Base-by-base conservation (phyloP, 1,284 basidiomycete genomes). In the Volvariella surrecta region DNA sequence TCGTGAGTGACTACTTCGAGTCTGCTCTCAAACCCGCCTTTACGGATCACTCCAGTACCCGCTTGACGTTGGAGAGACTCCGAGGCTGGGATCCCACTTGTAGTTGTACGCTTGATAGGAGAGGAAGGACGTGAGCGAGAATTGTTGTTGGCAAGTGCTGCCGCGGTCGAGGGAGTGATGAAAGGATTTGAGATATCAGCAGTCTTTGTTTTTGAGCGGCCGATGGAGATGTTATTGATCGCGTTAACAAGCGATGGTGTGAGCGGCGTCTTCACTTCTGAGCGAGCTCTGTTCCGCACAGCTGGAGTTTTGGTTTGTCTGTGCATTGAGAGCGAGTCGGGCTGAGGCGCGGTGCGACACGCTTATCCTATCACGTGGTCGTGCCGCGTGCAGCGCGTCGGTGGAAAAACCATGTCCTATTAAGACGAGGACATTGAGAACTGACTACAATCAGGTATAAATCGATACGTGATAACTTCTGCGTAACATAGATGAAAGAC, bases 1-100 rank as follows among this genome's bases (percentile, higher is more conserved):
- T 61, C 58, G 32, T 70, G 66, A 0, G 76, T 78, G 44, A 88
- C 74, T 17, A 87, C 79, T 42, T 89, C 79, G 17, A 88, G 62
- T 48, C 82, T 70, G 49, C 79, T 82, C 58, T 89, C 86, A 11
- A 87, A 61, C 4, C 84, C 84, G 22, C 85, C 86, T 49, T 77
- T 83, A 22, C 82, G 66, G 47, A 89, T 78, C 8, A 89, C 71
- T 2, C 82, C 82, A 2, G 60, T 60, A 47, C 70, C 75, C 0
- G 81, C 79, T 54, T 86, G 82, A 1, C 74, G 68, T 39, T 76
- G 67, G 3, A 83, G 58, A 2, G 70, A 69, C 39, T 76, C 75
- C 0, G 71, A 71, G 30, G 77, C 65, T 16, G 71, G 63, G 34
- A 78, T 70, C 1, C 63, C 54, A 34, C 68, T 63, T 3, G 67